phyloP scores from a whole-genome alignment of 805 yeast species.

The Wickerhamiella musiphila region DNA sequence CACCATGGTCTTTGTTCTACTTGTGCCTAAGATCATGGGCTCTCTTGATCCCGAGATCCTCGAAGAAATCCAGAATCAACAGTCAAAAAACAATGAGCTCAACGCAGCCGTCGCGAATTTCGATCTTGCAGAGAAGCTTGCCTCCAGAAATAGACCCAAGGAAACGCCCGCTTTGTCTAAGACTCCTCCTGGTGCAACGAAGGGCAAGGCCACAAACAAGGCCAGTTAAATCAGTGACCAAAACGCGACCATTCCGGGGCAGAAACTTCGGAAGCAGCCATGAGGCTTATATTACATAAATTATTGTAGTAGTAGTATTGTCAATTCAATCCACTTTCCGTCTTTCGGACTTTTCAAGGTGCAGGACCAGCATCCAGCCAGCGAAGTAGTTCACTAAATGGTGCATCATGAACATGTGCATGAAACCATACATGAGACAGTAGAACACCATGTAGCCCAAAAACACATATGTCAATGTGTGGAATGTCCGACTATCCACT shows the following conservation, averaged over 20 bases:
- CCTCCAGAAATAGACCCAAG: too few relatives aligned
- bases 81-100: slow-evolving; percentile 10
- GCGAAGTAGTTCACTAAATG: slow-evolving; percentile 41
- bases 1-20: slow-evolving; percentile 20
- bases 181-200: too few relatives aligned
- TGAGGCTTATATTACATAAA: too few relatives aligned
- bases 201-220: too few relatives aligned
- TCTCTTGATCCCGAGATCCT: slow-evolving; percentile 22
- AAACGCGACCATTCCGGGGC: too few relatives aligned
- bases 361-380: slow-evolving; percentile 8
- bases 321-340: slow-evolving; percentile 1
- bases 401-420: slow-evolving; percentile 68
- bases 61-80: slow-evolving; percentile 19
- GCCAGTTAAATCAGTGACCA: too few relatives aligned
- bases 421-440: slow-evolving; percentile 53
- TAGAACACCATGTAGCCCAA: slow-evolving; percentile 39
- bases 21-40: slow-evolving; percentile 19
- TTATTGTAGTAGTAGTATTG: too few relatives aligned
- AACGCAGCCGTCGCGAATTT: slow-evolving; percentile 13
- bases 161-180: too few relatives aligned
- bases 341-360: neutral
- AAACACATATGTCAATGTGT: slow-evolving; percentile 20
- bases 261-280: too few relatives aligned
- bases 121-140: slow-evolving; percentile 20
- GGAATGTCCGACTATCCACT: slow-evolving; percentile 12